Percentiles rank a stretch among this genome's conserved stretches.
Evolutionary conservation across 768 basidiomycete genomes (phyloP).

Genomic region (Lactifluus pinguis): DNA sequence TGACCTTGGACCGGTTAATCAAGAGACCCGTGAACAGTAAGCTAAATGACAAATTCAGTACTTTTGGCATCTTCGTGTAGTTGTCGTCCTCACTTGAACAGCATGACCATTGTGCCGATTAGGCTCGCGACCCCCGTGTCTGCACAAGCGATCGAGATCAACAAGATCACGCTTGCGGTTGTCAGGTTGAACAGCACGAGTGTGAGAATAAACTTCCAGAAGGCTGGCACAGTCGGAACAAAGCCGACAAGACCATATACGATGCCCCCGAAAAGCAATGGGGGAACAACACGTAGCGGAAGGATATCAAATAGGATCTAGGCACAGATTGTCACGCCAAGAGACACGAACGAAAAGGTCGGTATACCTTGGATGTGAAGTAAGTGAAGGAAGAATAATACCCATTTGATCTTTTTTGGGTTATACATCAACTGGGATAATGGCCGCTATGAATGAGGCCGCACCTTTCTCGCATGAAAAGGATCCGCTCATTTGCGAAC

Average conservation of each 20-base stretch:
- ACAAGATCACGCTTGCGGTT: conserved; percentile 84
- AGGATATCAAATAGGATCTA: conserved; percentile 94
- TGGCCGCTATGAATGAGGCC: conserved; percentile 14
- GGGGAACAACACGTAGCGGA: conserved; percentile 89
- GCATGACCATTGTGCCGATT: conserved; percentile 92
- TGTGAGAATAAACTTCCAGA: conserved; percentile 98
- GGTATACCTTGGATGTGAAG: conserved; percentile 79
- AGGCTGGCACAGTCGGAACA: conserved; percentile 78
- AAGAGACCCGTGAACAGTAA: conserved; percentile 91
- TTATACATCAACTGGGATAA: background rate
- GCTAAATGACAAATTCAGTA: conserved; percentile 34
- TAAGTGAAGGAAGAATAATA: conserved; percentile 97
- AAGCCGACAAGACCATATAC: conserved; percentile 93
- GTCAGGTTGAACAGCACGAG: conserved; percentile 96
- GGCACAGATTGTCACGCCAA: background rate
- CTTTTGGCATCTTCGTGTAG: background rate
- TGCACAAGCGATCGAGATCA: conserved; percentile 83
- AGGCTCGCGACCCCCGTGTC: conserved; percentile 85
- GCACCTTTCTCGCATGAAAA: conserved; percentile 98
- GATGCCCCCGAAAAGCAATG: conserved; percentile 91
- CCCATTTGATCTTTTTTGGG: conserved; percentile 68
- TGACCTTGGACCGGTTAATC: conserved; percentile 87
- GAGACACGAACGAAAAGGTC: background rate
- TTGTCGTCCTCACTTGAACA: conserved; percentile 77
- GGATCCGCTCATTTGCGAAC: conserved; percentile 89